Conservation (phyloP, 169 alveolate species). For the Plasmodium yoelii region DNA sequence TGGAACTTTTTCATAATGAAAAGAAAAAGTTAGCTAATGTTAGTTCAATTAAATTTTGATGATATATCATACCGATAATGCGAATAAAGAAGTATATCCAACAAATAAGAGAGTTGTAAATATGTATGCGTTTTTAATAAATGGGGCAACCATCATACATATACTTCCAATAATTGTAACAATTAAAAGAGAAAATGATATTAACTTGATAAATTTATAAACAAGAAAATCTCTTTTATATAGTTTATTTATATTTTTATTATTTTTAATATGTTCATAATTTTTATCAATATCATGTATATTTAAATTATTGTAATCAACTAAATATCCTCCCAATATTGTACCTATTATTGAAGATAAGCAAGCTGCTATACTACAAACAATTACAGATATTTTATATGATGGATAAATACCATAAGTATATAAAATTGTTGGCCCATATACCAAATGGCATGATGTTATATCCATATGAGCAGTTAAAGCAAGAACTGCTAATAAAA, state of each 20-base stretch:
- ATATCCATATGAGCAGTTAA: constrained; percentile 40
- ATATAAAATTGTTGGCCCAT: constrained; percentile 53
- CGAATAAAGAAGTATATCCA: constrained; percentile 41
- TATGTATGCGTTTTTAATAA: constrained; percentile 11
- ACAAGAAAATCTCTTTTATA: constrained; percentile 26
- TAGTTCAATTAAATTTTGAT: too few species aligned
- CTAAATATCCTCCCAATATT: constrained; percentile 24
- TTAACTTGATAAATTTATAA: constrained; percentile 29
- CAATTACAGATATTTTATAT: constrained; percentile 37
- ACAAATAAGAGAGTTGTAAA: constrained; percentile 4
- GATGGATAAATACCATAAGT: constrained; percentile 30
- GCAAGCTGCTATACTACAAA: constrained; percentile 56
- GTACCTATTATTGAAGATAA: constrained; percentile 50
- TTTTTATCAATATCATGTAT: constrained; percentile 53
- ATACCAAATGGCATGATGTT: constrained; percentile 28
- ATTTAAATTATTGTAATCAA: constrained; percentile 37
- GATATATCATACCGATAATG: constrained; percentile 24
- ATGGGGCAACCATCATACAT: constrained; percentile 13
- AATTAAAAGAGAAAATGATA: constrained; percentile 17
- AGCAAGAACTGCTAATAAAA: constrained; percentile 15
- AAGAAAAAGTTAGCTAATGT: too few species aligned
- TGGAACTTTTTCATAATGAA: too few species aligned
- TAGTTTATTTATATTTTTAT: constrained; percentile 37
- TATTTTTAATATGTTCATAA: constrained; percentile 66
- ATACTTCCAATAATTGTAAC: constrained; percentile 10